phyloP scores from a whole-genome alignment of 2,329 filamentous ascomycete genomes.

The Tolypocladium pustulatum region DNA sequence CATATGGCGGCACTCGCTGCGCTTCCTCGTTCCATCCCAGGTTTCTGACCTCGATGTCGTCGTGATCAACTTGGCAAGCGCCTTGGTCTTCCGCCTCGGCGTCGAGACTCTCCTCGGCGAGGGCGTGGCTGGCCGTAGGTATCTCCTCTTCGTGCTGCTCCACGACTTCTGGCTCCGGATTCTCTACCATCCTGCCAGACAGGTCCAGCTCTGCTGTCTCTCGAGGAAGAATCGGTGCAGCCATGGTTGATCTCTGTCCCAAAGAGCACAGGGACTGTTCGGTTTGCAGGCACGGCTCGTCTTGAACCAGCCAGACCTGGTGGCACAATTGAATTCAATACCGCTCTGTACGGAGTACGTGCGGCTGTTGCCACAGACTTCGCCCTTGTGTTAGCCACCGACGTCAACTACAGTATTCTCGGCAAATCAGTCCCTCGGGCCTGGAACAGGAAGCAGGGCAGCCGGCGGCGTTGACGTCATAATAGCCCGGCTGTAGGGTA shows the following conservation, averaged over 20 bases:
- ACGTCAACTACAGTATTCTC: neutral
- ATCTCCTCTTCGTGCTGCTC: slow-evolving; percentile 12
- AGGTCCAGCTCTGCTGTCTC: neutral
- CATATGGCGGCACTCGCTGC: slow-evolving; percentile 41
- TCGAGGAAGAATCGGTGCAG: neutral
- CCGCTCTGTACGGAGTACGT: neutral
- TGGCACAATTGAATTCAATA: neutral
- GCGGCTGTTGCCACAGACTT: neutral
- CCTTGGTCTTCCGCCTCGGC: slow-evolving; percentile 28
- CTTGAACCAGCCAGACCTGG: neutral
- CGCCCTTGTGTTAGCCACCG: neutral
- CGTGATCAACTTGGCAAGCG: slow-evolving; percentile 32
- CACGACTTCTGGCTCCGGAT: neutral
- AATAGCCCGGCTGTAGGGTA: neutral
- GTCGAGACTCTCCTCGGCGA: slow-evolving; percentile 19
- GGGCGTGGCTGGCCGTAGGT: slow-evolving; percentile 25
- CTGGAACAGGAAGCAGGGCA: neutral
- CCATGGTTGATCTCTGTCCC: neutral
- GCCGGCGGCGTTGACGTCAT: neutral
- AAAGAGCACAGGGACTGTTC: neutral
- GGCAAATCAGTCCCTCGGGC: neutral
- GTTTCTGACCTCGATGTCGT: slow-evolving; percentile 47
- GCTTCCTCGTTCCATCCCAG: slow-evolving; percentile 59
- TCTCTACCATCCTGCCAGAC: neutral
- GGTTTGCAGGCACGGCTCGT: neutral